A percentile compares a stretch with the other conserved stretches of the same genome.
phyloP scores from a whole-genome alignment of 192 early-diverging fungal species.

The Coemansia javaensis region DNA sequence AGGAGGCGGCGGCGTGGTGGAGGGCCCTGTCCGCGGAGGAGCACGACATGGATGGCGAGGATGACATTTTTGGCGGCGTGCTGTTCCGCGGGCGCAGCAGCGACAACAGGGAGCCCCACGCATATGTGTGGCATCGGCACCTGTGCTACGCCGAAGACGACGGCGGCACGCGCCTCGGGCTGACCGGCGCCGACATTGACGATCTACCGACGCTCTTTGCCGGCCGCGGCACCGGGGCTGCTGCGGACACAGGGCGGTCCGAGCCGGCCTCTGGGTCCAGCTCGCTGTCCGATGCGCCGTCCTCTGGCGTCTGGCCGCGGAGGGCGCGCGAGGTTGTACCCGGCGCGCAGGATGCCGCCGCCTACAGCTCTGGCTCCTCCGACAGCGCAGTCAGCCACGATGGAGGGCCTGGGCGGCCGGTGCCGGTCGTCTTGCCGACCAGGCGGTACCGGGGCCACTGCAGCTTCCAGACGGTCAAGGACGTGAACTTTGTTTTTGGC shows the following conservation, averaged over 20 bases:
- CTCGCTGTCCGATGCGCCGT: background rate
- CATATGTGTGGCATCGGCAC: constrained; percentile 32
- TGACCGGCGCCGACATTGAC: background rate
- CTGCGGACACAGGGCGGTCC: too few species aligned
- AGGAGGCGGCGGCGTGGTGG: constrained; percentile 6
- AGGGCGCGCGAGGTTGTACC: constrained; percentile 19
- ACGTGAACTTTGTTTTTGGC: constrained; percentile 66
- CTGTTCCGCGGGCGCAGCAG: constrained; percentile 4
- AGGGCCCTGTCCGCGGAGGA: constrained; percentile 1
- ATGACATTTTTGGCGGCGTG: background rate
- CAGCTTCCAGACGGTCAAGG: constrained; percentile 61
- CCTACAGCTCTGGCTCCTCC: background rate
- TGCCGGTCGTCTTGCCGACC: constrained; percentile 23
- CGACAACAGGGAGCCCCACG: background rate
- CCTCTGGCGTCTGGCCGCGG: constrained; percentile 12
- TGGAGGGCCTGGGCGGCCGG: background rate
- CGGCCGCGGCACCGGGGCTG: too few species aligned
- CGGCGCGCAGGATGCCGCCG: background rate
- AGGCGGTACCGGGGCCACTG: constrained; percentile 31
- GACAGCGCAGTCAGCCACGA: background rate
- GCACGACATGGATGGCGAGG: background rate
- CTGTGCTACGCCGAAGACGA: background rate
- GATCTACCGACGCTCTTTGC: constrained; percentile 1
- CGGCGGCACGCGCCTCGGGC: background rate
- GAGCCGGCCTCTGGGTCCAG: background rate